phyloP scores from a whole-genome alignment of 2,329 filamentous ascomycete species.

The Daldinia eschscholtzii region DNA sequence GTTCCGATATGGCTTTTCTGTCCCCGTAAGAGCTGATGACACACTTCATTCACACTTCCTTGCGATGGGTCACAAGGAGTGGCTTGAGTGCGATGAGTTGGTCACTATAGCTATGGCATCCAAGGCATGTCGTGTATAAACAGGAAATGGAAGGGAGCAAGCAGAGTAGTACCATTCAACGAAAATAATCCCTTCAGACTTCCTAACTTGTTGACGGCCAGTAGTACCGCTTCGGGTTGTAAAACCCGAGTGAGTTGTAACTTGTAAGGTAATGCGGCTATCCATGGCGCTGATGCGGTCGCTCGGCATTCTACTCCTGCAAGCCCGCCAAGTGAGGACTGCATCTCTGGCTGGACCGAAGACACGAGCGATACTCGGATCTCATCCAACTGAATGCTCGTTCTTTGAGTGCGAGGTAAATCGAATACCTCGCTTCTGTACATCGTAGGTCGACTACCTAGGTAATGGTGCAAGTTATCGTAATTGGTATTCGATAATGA shows the following conservation, averaged over 20 bases:
- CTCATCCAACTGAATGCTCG: slow-evolving; percentile 1
- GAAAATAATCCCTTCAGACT: slow-evolving; percentile 28
- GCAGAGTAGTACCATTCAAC: slow-evolving; percentile 26
- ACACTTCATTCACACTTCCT: slow-evolving; percentile 21
- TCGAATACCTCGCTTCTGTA: slow-evolving; percentile 10
- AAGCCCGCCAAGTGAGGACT: slow-evolving; percentile 17
- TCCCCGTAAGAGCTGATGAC: slow-evolving; percentile 26
- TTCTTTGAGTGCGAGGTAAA: slow-evolving; percentile 1
- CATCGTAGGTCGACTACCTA: slow-evolving; percentile 11
- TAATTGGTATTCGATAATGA: slow-evolving; percentile 10
- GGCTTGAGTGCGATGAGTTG: slow-evolving; percentile 19
- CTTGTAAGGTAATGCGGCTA: slow-evolving; percentile 26
- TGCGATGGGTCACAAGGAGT: slow-evolving; percentile 28
- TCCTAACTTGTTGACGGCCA: slow-evolving; percentile 14
- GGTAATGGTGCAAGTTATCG: slow-evolving; percentile 1
- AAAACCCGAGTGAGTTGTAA: slow-evolving; percentile 38
- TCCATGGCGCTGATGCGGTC: slow-evolving; percentile 33
- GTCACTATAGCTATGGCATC: slow-evolving; percentile 1
- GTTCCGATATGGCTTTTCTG: slow-evolving; percentile 33
- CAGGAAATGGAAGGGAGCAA: slow-evolving; percentile 18
- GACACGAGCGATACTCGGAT: slow-evolving; percentile 9
- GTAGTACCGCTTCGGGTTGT: slow-evolving; percentile 38
- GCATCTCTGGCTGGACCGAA: slow-evolving; percentile 12
- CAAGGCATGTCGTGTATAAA: slow-evolving; percentile 27
- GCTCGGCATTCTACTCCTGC: slow-evolving; percentile 30